Evolutionary conservation across 2,329 filamentous ascomycete species (phyloP).

Genomic region (Chaetomiaceae sp.): DNA sequence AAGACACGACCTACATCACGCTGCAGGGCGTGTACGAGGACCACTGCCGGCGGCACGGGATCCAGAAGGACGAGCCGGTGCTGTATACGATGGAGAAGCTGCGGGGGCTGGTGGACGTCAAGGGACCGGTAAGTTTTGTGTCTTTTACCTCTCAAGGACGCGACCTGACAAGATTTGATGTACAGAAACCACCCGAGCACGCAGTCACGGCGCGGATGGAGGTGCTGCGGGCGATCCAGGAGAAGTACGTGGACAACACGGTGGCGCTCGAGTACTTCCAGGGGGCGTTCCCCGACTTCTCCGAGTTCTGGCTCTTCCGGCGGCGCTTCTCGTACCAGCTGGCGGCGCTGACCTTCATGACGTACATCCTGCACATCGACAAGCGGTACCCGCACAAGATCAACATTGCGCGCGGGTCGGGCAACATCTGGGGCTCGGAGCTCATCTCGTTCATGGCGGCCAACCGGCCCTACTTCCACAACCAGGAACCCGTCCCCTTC

Average conservation of each 20-base stretch:
- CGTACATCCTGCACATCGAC: constrained; percentile 96
- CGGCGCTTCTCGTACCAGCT: constrained; percentile 95
- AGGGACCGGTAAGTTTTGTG: constrained; percentile 49
- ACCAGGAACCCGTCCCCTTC: constrained; percentile 94
- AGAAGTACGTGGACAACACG: constrained; percentile 82
- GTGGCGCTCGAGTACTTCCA: constrained; percentile 88
- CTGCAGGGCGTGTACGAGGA: constrained; percentile 96
- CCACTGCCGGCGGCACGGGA: constrained; percentile 79
- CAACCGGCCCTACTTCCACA: constrained; percentile 84
- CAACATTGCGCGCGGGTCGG: constrained; percentile 78
- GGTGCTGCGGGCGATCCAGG: constrained; percentile 90
- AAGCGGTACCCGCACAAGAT: constrained; percentile 95
- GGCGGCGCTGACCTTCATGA: constrained; percentile 94
- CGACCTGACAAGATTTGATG: constrained; percentile 17
- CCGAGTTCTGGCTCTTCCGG: constrained; percentile 98
- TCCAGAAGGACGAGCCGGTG: constrained; percentile 92
- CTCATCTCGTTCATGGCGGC: constrained; percentile 85
- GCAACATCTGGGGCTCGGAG: constrained; percentile 95
- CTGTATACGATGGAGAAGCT: constrained; percentile 95
- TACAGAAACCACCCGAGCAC: constrained; percentile 64
- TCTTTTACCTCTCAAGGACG: neutral
- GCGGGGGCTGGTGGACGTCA: constrained; percentile 67
- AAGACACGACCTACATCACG: constrained; percentile 90
- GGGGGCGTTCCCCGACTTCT: constrained; percentile 77
- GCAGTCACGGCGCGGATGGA: constrained; percentile 72